Evolutionary conservation across 176 grass and related monocot species (phyloP).

Genomic region (Thalia dealbata): DNA sequence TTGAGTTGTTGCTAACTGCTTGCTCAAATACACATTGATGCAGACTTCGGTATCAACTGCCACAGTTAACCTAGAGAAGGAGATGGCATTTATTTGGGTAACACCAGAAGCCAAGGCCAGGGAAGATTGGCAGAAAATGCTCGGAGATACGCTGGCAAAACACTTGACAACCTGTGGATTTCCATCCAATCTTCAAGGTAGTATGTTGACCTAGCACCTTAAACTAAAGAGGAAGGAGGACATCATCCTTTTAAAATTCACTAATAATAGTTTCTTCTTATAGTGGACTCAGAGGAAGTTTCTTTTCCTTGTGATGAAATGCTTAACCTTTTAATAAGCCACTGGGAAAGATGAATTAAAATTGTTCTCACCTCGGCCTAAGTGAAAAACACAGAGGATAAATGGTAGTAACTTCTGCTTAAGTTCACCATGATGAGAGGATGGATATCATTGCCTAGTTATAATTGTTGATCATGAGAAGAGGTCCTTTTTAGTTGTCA

Average conservation of each 20-base stretch:
- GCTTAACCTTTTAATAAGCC: background rate
- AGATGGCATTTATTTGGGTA: slow-evolving; percentile 46
- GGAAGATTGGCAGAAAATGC: slow-evolving; percentile 58
- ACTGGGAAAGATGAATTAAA: too few relatives aligned
- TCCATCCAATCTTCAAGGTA: slow-evolving; percentile 51
- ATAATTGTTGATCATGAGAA: too few relatives aligned
- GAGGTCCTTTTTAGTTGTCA: too few relatives aligned
- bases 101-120: slow-evolving; percentile 34
- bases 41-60: slow-evolving; percentile 64
- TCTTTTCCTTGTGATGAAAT: background rate
- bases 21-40: background rate
- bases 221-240: background rate
- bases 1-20: background rate
- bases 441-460: too few relatives aligned
- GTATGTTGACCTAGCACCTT: background rate
- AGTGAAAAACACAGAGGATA: too few relatives aligned
- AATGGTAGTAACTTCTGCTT: too few relatives aligned
- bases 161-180: slow-evolving; percentile 86
- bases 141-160: slow-evolving; percentile 62
- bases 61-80: slow-evolving; percentile 57
- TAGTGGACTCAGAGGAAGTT: background rate
- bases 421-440: too few relatives aligned
- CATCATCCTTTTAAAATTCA: background rate
- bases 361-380: too few relatives aligned
- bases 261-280: background rate